A percentile compares a stretch with the other conserved stretches of the same genome.
phyloP scores from a whole-genome alignment of 2,329 filamentous ascomycete genomes.

The Fusarium staphyleae region DNA sequence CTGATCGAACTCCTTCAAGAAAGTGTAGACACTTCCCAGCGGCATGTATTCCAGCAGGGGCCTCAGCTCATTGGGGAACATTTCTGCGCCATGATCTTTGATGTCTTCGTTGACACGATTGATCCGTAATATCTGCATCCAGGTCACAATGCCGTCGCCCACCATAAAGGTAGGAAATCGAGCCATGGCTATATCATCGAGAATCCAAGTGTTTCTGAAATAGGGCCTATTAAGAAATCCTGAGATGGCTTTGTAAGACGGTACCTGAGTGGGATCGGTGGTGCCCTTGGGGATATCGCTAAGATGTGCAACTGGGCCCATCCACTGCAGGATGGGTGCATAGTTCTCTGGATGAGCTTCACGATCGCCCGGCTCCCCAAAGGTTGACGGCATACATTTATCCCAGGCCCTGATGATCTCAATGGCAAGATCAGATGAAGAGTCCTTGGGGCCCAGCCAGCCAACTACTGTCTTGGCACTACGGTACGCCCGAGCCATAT shows the following conservation, averaged over 20 bases:
- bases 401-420: slow-evolving; percentile 36
- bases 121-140: slow-evolving; percentile 37
- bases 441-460: slow-evolving; percentile 31
- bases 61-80: slow-evolving; percentile 31
- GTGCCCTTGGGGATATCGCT: slow-evolving; percentile 35
- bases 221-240: slow-evolving; percentile 33
- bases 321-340: slow-evolving; percentile 34
- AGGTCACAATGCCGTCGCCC: slow-evolving; percentile 35
- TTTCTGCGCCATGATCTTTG: slow-evolving; percentile 32
- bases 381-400: slow-evolving; percentile 31
- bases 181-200: slow-evolving; percentile 35
- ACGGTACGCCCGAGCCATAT: slow-evolving; percentile 31
- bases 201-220: slow-evolving; percentile 37
- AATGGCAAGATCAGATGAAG: slow-evolving; percentile 34
- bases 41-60: slow-evolving; percentile 36
- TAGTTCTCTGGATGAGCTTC: slow-evolving; percentile 33
- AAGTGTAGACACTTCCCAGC: slow-evolving; percentile 32
- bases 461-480: slow-evolving; percentile 34
- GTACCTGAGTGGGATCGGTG: slow-evolving; percentile 32
- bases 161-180: slow-evolving; percentile 34
- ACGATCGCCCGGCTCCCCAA: slow-evolving; percentile 35
- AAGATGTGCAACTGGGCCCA: slow-evolving; percentile 35
- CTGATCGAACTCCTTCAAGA: slow-evolving; percentile 34
- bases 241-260: slow-evolving; percentile 35
- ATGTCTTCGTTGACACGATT: slow-evolving; percentile 38